These are phyloP conservation scores for Trichoderma atrobrunneum DNA, from an alignment of 2,329 filamentous ascomycete species.

Conservation along the genomic window DNA sequence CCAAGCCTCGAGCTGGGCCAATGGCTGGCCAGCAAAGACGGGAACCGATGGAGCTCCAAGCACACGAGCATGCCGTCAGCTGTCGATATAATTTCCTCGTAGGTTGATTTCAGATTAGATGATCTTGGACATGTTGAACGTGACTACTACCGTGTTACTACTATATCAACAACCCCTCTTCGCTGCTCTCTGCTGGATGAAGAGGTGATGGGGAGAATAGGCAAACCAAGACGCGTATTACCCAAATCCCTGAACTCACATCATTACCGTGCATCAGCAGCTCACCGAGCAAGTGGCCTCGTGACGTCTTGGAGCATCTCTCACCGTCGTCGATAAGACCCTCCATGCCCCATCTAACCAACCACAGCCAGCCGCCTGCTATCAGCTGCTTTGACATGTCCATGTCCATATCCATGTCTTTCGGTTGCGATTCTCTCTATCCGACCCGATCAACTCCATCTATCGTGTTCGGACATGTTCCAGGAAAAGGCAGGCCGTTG, in stretches of 20 bases:
- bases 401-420: neutral
- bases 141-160: neutral
- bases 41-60: neutral
- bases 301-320: neutral
- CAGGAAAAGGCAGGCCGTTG: slow-evolving; percentile 7
- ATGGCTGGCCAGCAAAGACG: neutral
- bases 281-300: slow-evolving; percentile 11
- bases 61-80: neutral
- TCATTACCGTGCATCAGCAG: neutral
- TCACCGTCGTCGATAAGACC: slow-evolving; percentile 13
- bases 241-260: neutral
- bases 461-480: slow-evolving; percentile 1
- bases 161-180: neutral
- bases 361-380: neutral
- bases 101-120: neutral
- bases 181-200: neutral
- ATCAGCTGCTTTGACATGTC: neutral
- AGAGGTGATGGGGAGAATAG: neutral
- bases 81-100: neutral
- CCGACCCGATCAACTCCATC: neutral
- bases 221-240: neutral
- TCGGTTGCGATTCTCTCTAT: neutral
- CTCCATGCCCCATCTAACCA: neutral
- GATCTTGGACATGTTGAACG: neutral
- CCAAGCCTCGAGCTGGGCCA: neutral